phyloP scores from a whole-genome alignment of 1,284 basidiomycete genomes.

The Ceraceosorus guamensis region DNA sequence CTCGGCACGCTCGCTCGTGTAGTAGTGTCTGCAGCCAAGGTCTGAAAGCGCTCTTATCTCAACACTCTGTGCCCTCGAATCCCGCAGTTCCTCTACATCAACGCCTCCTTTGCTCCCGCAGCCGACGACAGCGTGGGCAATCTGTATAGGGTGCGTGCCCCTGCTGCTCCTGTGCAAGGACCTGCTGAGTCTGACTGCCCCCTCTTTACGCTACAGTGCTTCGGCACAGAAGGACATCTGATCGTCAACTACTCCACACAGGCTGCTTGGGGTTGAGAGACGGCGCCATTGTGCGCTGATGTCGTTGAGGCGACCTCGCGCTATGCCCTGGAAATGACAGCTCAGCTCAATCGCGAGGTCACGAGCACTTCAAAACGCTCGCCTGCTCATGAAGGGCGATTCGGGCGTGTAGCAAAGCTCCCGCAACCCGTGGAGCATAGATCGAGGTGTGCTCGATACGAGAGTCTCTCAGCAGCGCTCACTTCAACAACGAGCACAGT shows the following conservation, averaged over 20 bases:
- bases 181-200: background rate
- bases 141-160: slow-evolving; percentile 54
- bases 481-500: no score
- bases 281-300: no score
- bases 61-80: background rate
- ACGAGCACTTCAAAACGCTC: no score
- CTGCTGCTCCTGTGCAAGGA: background rate
- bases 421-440: no score
- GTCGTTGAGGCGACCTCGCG: no score
- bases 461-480: no score
- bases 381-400: no score
- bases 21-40: background rate
- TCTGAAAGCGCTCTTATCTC: background rate
- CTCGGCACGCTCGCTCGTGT: no score
- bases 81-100: slow-evolving; percentile 91
- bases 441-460: no score
- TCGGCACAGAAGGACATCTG: slow-evolving; percentile 41
- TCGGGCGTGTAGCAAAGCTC: no score
- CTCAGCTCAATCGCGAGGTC: no score
- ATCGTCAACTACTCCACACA: slow-evolving; percentile 46
- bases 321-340: no score
- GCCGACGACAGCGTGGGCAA: slow-evolving; percentile 89
- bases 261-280: slow-evolving; percentile 39
- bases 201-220: slow-evolving; percentile 20
- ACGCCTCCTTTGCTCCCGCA: slow-evolving; percentile 88